phyloP scores from a whole-genome alignment of 192 early-diverging fungal species.

The Backusella sp. region DNA sequence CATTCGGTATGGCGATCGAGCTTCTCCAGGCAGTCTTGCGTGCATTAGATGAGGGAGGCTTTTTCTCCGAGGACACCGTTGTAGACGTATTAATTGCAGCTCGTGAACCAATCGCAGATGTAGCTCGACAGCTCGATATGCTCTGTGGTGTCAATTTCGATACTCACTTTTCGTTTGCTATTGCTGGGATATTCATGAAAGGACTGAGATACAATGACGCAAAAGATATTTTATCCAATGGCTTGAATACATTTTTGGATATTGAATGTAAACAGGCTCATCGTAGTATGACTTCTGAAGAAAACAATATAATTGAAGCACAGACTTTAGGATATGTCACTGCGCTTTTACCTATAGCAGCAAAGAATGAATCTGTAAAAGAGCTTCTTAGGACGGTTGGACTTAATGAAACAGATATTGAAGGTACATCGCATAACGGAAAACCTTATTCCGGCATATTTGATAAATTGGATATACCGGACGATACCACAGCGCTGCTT shows the following conservation, averaged over 20 bases:
- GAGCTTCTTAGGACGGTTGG: conserved; percentile 49
- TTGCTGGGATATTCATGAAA: conserved; percentile 77
- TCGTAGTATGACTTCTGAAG: conserved; percentile 26
- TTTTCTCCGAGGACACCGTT: conserved; percentile 64
- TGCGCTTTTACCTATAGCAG: conserved; percentile 70
- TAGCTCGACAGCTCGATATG: conserved; percentile 66
- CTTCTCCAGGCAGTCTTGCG: conserved; percentile 72
- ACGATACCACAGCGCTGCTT: conserved; percentile 60
- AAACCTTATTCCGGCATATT: conserved; percentile 61
- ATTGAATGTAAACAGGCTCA: conserved; percentile 52
- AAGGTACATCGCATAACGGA: conserved; percentile 36
- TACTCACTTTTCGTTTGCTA: conserved; percentile 80
- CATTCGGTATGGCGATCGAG: conserved; percentile 68
- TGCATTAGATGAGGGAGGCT: conserved; percentile 64
- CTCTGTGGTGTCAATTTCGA: conserved; percentile 76
- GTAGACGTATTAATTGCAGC: conserved; percentile 64
- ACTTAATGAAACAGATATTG: conserved; percentile 41
- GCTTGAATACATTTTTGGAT: conserved; percentile 66
- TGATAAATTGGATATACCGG: conserved; percentile 61
- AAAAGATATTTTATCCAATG: conserved; percentile 64
- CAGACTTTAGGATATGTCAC: conserved; percentile 74
- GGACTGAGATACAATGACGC: conserved; percentile 75
- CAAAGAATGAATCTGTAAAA: conserved; percentile 58
- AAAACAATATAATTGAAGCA: conserved; percentile 38
- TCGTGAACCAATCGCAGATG: conserved; percentile 66